Conservation (phyloP, 768 basidiomycete genomes). For the Collybia nuda region DNA sequence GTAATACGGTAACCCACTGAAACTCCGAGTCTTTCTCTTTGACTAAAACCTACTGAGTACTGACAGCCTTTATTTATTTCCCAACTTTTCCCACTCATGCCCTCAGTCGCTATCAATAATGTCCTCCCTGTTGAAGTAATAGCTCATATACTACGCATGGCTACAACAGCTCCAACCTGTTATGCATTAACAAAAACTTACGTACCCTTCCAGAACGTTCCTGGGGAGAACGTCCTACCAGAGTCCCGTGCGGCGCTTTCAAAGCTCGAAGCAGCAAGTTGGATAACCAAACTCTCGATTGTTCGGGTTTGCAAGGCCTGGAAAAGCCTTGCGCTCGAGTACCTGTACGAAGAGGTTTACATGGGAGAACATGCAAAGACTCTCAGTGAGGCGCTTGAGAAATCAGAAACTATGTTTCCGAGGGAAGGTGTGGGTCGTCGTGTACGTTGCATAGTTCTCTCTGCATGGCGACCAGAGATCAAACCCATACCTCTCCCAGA, state of each 20-base stretch:
- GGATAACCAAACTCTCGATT: conserved; percentile 5
- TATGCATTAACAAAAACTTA: neutral
- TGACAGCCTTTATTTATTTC: no score
- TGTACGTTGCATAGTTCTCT: conserved; percentile 8
- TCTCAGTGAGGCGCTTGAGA: conserved; percentile 3
- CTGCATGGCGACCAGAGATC: neutral
- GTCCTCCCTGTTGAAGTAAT: conserved; percentile 8
- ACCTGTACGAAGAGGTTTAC: conserved; percentile 10
- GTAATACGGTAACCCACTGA: no score
- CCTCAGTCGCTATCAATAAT: no score
- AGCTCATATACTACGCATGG: conserved; percentile 4
- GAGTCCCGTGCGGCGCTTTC: neutral
- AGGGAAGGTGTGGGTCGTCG: conserved; percentile 5
- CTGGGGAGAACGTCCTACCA: neutral
- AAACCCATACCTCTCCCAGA: conserved; percentile 1
- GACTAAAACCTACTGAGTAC: no score
- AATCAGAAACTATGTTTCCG: conserved; percentile 3
- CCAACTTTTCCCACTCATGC: no score
- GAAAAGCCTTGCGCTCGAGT: conserved; percentile 3
- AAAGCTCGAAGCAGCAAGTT: neutral
- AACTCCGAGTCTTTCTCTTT: no score
- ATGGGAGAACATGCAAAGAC: neutral
- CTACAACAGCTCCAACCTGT: conserved; percentile 3
- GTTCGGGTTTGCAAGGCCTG: conserved; percentile 10
- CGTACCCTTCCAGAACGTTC: neutral